These are phyloP conservation scores for Fusarium tanahbumbuense DNA, from an alignment of 2,329 filamentous ascomycete species.

Conservation along the genomic window DNA sequence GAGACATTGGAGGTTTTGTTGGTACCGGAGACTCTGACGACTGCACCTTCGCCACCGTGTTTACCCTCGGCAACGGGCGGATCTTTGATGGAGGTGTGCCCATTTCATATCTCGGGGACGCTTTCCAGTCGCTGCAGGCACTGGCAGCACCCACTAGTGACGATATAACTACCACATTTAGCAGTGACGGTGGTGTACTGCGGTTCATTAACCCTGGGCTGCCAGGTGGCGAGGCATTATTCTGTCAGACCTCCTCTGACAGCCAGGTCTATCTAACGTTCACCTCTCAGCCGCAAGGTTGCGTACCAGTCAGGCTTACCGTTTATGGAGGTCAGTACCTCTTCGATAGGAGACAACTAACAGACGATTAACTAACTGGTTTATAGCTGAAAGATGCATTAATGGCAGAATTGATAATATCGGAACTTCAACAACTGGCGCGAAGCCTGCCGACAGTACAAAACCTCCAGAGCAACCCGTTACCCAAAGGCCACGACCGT, in stretches of 20 bases:
- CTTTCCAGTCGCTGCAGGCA: neutral
- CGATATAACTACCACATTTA: neutral
- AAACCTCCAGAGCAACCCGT: neutral
- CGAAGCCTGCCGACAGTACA: neutral
- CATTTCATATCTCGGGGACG: neutral
- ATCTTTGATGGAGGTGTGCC: neutral
- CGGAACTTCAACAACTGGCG: neutral
- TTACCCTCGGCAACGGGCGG: neutral
- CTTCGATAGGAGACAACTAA: rapidly evolving
- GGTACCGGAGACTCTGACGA: neutral
- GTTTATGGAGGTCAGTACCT: neutral
- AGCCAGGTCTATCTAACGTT: constrained; percentile 1
- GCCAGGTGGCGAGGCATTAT: neutral
- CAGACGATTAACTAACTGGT: rapidly evolving
- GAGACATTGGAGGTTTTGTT: neutral
- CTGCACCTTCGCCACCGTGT: neutral
- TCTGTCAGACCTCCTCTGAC: constrained; percentile 1
- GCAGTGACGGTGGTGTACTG: too few relatives aligned
- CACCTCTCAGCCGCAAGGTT: neutral
- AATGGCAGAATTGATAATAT: neutral
- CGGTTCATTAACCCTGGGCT: neutral
- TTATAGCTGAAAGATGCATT: constrained; percentile 1
- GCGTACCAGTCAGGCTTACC: neutral
- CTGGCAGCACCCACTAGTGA: neutral
- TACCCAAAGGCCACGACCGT: neutral